Base-by-base conservation (phyloP, 148 eudicot genomes). In the Rhododendron griersonianum region DNA sequence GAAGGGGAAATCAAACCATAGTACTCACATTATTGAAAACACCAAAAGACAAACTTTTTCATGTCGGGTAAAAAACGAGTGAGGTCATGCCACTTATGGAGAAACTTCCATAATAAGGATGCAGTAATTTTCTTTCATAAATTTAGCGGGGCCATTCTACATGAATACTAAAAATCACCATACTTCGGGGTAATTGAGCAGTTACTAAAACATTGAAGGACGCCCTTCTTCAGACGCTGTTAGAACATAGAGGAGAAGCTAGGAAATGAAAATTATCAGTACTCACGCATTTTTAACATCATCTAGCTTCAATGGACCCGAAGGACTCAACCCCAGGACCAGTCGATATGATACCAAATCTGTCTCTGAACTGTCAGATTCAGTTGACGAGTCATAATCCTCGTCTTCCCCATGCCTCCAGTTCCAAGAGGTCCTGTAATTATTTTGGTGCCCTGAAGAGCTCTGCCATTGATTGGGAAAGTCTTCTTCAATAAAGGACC, bases 201-300 rank as follows among this genome's bases (percentile, higher is more conserved):
- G 39, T 14, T 71, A 71, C 76, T 71, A 14, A 13, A 30, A 71
- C 16, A 5, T 71, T 71, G 41, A 23, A 65, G 25, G 39, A 71
- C 8, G 76, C 39, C 76, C 76, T 71, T 71, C 76, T 69, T 69
- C 76, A 80, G 39, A 35, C n/a, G 13, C 41, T 50, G 8, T 51
- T 25, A 50, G 15, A 33, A 55, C 28, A 57, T 7, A 55, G 55
- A 30, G 14, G 47, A 21, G 28, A 82, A 41, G 53, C 73, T 39
- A 41, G 53, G n/a, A 73, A 61, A 83, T 15, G 50, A 59, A 61
- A 65, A 51, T 45, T 33, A 55, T 45, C 50, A 73, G 35, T 83
- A 91, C 99, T 90, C 84, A 97, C 99, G 99, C 99, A 81, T 71
- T 87, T 90, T 97, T 97, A 65, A 97, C 95, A 87, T 94, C 98